These are phyloP conservation scores for Penicillium sp. DNA, from an alignment of 2,329 filamentous ascomycete species.

Conservation along the genomic window DNA sequence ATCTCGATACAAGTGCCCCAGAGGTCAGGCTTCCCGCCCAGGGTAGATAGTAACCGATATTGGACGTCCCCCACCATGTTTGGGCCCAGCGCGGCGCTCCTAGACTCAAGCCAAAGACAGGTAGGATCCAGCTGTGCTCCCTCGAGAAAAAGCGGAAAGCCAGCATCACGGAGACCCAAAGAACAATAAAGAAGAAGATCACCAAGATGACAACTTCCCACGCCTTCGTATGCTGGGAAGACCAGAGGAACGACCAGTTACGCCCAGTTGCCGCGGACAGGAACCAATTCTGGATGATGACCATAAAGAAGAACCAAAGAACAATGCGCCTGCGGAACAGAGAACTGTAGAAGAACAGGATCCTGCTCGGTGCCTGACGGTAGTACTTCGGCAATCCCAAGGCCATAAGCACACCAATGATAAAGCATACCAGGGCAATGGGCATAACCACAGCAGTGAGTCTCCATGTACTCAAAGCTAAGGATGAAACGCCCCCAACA, in stretches of 20 bases:
- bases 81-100: conserved; percentile 65
- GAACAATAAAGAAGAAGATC: conserved; percentile 49
- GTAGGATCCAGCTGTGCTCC: conserved; percentile 64
- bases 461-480: conserved; percentile 26
- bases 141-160: conserved; percentile 56
- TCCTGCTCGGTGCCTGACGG: conserved; percentile 60
- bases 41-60: conserved; percentile 60
- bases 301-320: conserved; percentile 64
- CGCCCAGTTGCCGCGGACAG: conserved; percentile 64
- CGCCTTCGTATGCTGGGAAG: conserved; percentile 52
- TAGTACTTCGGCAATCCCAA: conserved; percentile 66
- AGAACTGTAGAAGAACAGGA: conserved; percentile 64
- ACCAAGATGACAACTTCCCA: conserved; percentile 58
- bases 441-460: conserved; percentile 56
- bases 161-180: conserved; percentile 51
- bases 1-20: conserved; percentile 56
- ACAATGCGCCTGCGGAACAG: conserved; percentile 63
- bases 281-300: conserved; percentile 66
- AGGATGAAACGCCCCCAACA: conserved; percentile 36
- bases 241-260: conserved; percentile 65
- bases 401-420: conserved; percentile 55
- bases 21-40: conserved; percentile 59
- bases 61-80: conserved; percentile 63
- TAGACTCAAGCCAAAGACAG: conserved; percentile 65
- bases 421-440: conserved; percentile 57